Conservation (phyloP, 2,329 filamentous ascomycete species). For the Cadophora sp. region DNA sequence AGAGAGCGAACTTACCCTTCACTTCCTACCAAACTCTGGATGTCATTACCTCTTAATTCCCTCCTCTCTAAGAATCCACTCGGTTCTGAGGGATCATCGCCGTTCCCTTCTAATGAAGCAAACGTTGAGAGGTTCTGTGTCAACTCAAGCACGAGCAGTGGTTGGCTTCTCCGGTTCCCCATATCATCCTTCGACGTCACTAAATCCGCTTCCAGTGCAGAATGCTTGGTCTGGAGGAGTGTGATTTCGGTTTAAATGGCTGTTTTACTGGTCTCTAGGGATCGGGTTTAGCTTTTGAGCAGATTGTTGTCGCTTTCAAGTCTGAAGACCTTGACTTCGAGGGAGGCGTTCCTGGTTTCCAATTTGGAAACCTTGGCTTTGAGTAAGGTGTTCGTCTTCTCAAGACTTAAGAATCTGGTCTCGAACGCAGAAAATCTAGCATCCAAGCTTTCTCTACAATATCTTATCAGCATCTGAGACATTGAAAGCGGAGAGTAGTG, state of each 20-base stretch:
- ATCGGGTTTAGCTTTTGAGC: not conserved
- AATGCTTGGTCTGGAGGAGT: no score
- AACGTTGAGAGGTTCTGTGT: not conserved
- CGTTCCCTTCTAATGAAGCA: not conserved
- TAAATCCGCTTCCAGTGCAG: not conserved
- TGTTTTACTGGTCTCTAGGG: no score
- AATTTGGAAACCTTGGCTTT: not conserved
- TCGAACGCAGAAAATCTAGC: not conserved
- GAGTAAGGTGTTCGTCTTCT: not conserved
- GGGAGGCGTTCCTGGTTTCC: not conserved
- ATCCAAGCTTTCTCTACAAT: not conserved
- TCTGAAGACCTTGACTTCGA: not conserved
- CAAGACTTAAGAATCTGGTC: not conserved
- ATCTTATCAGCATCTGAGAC: not conserved
- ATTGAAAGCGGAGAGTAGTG: not conserved
- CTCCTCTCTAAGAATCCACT: no score
- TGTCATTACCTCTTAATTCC: no score
- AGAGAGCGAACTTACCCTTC: no score
- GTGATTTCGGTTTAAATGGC: no score
- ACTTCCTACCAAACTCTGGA: no score
- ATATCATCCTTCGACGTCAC: not conserved
- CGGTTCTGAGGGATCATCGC: no score
- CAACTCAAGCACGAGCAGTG: not conserved
- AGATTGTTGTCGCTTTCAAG: not conserved
- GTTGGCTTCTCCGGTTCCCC: not conserved